Evolutionary conservation across 805 yeast species (phyloP), one percentile per base, ranked within the genome.

Genomic region (Wickerhamiella parazyma): DNA sequence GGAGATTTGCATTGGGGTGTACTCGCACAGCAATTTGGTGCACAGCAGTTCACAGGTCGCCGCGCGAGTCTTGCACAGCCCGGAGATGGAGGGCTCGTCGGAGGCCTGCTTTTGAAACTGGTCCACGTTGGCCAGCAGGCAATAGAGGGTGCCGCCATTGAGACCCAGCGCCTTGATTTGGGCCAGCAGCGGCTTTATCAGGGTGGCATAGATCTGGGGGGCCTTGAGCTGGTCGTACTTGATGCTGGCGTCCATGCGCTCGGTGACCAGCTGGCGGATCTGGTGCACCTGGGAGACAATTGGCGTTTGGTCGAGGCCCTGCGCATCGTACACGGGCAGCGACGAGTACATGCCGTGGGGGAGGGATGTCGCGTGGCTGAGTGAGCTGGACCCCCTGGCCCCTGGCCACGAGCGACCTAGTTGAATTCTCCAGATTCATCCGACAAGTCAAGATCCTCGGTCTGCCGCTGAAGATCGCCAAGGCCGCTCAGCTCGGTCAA

Each of bases 401-500:
- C n/a, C n/a, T n/a, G n/a, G n/a, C n/a, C n/a, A n/a, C n/a, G n/a
- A n/a, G n/a, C n/a, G n/a, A n/a, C n/a, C 25, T 31, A 39, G 12
- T 20, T 19, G 4, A 39, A 18, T 7, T 33, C 31, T 17, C 14
- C 54, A 16, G 48, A 57, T 17, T 60, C 64, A 6, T 58, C 69
- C 28, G 61, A 67, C 44, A 65, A 64, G 39, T 67, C 63, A 12
- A 69, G 46, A n/a, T 56, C 67, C 46, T 81, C 93, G 0, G 89
- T 87, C 41, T 72, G 74, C 36, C 71, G 62, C 51, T 85, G 94
- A 1, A 89, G 75, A 38, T 75, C 68, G 1, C 75, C 70, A 43
- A 91, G 68, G 0, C 98, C 98, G 51, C 93, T 77, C 3, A 86
- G 55, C 22, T 74, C 75, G 50, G 86, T 95, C 31, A 93, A 68